Conservation (phyloP, 2,329 filamentous ascomycete species). For the Lecanicillium sp. region DNA sequence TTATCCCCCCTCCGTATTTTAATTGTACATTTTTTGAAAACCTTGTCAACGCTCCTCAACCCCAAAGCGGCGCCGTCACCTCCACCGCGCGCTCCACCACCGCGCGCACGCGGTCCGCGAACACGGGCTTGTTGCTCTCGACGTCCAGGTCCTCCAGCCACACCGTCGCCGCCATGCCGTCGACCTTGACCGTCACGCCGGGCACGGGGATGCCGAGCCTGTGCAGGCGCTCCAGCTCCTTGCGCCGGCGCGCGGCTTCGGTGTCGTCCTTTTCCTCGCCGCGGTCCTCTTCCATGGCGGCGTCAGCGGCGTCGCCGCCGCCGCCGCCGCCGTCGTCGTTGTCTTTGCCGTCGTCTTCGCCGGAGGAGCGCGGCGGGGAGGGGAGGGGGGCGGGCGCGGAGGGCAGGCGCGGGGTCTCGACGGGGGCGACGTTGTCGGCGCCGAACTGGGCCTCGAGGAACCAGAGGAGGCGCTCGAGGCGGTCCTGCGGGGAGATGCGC, state of each 20-base stretch:
- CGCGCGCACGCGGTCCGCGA: constrained; percentile 78
- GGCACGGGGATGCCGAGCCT: constrained; percentile 85
- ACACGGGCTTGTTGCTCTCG: constrained; percentile 71
- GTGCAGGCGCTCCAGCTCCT: constrained; percentile 73
- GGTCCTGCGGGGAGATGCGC: constrained; percentile 64
- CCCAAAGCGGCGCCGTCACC: constrained; percentile 72
- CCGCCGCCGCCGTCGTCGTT: constrained; percentile 19
- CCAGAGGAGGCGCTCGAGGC: constrained; percentile 81
- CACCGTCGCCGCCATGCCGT: constrained; percentile 79
- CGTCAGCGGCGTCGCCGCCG: constrained; percentile 31
- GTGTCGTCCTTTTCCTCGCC: constrained; percentile 69
- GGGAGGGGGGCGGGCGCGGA: constrained; percentile 26
- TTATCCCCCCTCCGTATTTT: background rate
- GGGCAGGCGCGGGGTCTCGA: constrained; percentile 57
- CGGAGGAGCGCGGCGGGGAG: constrained; percentile 21
- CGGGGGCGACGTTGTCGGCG: constrained; percentile 70
- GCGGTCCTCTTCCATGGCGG: constrained; percentile 48
- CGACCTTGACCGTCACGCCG: constrained; percentile 78
- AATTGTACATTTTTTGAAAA: background rate
- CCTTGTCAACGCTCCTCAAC: constrained; percentile 24
- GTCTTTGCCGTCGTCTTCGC: constrained; percentile 23
- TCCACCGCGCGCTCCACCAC: constrained; percentile 88
- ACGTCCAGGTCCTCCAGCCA: constrained; percentile 92
- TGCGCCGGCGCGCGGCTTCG: no score
- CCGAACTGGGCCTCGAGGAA: constrained; percentile 98